Percentiles rank a stretch among this genome's conserved stretches.
Evolutionary conservation across 1,139 yeast species (phyloP).

Genomic region (Barnettozyma hawaiiensis): DNA sequence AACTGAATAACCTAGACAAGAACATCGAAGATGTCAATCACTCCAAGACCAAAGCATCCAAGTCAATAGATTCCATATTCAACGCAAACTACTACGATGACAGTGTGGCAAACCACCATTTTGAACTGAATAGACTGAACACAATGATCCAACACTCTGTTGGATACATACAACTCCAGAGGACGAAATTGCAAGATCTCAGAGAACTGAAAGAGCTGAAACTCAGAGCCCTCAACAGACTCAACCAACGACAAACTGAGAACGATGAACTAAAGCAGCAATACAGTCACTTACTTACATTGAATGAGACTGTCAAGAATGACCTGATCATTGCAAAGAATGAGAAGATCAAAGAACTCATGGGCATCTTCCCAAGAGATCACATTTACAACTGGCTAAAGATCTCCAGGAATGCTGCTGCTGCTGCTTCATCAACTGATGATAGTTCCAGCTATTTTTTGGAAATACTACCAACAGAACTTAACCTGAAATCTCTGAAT

Average conservation of each 20-base stretch:
- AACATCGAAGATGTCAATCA: conserved; percentile 35
- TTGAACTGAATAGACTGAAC: conserved; percentile 7
- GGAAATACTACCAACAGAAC: conserved; percentile 18
- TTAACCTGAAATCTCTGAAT: conserved; percentile 16
- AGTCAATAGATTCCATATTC: not conserved
- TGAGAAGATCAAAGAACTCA: conserved; percentile 12
- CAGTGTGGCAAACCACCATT: conserved; percentile 9
- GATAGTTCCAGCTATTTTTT: conserved; percentile 11
- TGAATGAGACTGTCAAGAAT: conserved; percentile 21
- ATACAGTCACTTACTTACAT: conserved; percentile 10
- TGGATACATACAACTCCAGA: conserved; percentile 6
- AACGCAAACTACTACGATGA: conserved; percentile 6
- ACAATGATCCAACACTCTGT: conserved; percentile 8
- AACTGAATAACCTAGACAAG: conserved; percentile 38
- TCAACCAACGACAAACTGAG: not conserved
- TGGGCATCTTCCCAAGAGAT: conserved; percentile 17
- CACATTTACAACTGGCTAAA: conserved; percentile 20
- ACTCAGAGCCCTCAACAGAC: conserved; percentile 4
- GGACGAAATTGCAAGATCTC: conserved; percentile 13
- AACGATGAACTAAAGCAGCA: conserved; percentile 7
- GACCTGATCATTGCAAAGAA: conserved; percentile 17
- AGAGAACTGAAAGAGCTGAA: conserved; percentile 8
- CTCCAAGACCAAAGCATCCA: conserved; percentile 25
- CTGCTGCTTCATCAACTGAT: not conserved
- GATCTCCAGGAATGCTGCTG: conserved; percentile 2